phyloP scores from a whole-genome alignment of 768 basidiomycete species.

The Mycena olivaceomarginata region DNA sequence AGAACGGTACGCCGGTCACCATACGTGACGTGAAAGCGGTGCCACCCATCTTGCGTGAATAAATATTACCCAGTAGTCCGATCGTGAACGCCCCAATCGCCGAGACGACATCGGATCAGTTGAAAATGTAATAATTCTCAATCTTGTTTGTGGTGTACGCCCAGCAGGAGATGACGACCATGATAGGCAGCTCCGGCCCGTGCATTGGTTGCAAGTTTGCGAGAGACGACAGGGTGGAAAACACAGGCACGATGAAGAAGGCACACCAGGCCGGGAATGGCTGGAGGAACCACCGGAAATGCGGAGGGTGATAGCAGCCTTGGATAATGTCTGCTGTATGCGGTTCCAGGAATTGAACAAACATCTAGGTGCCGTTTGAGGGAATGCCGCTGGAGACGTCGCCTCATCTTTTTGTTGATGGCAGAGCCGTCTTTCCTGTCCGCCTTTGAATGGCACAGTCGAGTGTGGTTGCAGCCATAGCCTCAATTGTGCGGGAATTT shows the following conservation, averaged over 20 bases:
- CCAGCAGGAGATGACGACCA: constrained; percentile 90
- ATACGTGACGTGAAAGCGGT: constrained; percentile 94
- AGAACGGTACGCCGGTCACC: constrained; percentile 92
- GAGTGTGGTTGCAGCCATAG: no score
- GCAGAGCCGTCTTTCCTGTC: no score
- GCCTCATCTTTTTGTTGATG: no score
- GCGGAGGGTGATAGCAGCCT: constrained; percentile 82
- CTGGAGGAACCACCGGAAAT: constrained; percentile 86
- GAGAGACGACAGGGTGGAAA: constrained; percentile 83
- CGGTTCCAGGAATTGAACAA: constrained; percentile 71
- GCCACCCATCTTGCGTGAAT: constrained; percentile 88
- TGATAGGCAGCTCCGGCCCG: constrained; percentile 84
- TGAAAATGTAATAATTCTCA: constrained; percentile 90
- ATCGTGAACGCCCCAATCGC: constrained; percentile 91
- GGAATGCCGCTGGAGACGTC: constrained; percentile 61
- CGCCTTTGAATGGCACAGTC: no score
- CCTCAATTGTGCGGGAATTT: no score
- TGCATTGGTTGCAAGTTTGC: constrained; percentile 86
- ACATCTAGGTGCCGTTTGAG: constrained; percentile 78
- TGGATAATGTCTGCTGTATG: constrained; percentile 68
- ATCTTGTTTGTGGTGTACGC: constrained; percentile 88
- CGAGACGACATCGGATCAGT: constrained; percentile 89
- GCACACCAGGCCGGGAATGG: constrained; percentile 88
- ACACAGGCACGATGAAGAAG: constrained; percentile 85
- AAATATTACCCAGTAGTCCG: constrained; percentile 86